Percentiles rank a stretch among this genome's conserved stretches.
These are phyloP conservation scores for Apophysomyces trapeziformis DNA, from an alignment of 371 early-diverging fungal genomes.

Conservation along the genomic window DNA sequence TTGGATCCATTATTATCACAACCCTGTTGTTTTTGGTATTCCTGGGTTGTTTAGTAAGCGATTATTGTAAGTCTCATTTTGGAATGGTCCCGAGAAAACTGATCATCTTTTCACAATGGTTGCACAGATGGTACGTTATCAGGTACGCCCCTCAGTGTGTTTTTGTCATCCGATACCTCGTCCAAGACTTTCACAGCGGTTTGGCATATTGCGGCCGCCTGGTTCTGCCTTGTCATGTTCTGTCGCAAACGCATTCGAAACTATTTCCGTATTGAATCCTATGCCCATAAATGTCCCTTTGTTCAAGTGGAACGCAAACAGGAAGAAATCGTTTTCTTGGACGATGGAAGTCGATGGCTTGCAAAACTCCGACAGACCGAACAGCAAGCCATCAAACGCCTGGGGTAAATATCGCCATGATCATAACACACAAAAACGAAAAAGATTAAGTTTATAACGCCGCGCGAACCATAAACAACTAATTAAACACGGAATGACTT, in stretches of 20 bases:
- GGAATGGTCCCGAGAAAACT: not conserved
- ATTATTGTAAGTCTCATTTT: slow-evolving; percentile 62
- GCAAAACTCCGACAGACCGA: slow-evolving; percentile 40
- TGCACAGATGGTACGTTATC: slow-evolving; percentile 47
- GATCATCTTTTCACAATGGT: not conserved
- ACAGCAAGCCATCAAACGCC: slow-evolving; percentile 19
- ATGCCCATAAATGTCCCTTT: slow-evolving; percentile 52
- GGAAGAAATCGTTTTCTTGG: slow-evolving; percentile 56
- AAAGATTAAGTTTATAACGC: not conserved
- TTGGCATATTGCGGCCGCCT: slow-evolving; percentile 70
- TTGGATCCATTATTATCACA: slow-evolving; percentile 54
- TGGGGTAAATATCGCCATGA: slow-evolving; percentile 13
- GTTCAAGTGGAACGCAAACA: slow-evolving; percentile 68
- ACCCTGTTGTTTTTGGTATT: slow-evolving; percentile 71
- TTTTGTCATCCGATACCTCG: slow-evolving; percentile 59
- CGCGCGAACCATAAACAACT: not conserved
- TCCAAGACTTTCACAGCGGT: slow-evolving; percentile 68
- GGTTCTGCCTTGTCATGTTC: slow-evolving; percentile 62
- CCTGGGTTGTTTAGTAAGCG: slow-evolving; percentile 68
- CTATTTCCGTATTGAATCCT: slow-evolving; percentile 65
- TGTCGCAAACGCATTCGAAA: slow-evolving; percentile 52
- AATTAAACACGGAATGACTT: not conserved
- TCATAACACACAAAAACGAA: not conserved
- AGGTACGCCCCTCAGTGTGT: slow-evolving; percentile 40
- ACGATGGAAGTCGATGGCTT: slow-evolving; percentile 45